Evolutionary conservation across 345 rosid species (phyloP).

Genomic region (Garcia nutans): DNA sequence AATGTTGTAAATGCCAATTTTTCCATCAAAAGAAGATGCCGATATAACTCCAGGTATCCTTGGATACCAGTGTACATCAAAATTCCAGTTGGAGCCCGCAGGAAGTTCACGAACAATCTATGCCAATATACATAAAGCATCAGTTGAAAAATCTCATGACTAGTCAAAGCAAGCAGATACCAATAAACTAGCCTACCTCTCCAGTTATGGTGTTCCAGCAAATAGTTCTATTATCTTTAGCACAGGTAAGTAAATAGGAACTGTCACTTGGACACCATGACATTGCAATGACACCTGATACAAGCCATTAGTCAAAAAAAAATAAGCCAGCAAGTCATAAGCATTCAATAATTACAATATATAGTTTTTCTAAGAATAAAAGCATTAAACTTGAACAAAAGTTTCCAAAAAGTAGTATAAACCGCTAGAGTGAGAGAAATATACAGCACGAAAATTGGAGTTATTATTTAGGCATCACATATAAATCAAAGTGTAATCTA

Average conservation of each 20-base stretch:
- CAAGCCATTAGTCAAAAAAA: background rate
- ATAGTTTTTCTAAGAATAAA: background rate
- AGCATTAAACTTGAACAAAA: background rate
- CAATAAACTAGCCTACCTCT: slow-evolving; percentile 51
- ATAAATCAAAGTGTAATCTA: background rate
- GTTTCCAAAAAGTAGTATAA: background rate
- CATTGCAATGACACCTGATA: slow-evolving; percentile 97
- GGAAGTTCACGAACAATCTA: slow-evolving; percentile 93
- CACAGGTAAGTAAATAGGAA: slow-evolving; percentile 94
- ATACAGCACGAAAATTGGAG: background rate
- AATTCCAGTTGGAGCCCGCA: slow-evolving; percentile 96
- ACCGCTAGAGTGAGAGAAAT: background rate
- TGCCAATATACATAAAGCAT: slow-evolving; percentile 5
- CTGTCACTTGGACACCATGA: slow-evolving; percentile 96
- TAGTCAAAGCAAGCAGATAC: background rate
- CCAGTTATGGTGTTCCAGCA: slow-evolving; percentile 95
- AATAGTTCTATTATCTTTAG: slow-evolving; percentile 94
- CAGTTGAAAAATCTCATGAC: background rate
- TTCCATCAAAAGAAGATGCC: slow-evolving; percentile 97
- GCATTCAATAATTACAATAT: background rate
- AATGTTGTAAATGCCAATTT: slow-evolving; percentile 87
- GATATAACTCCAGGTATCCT: slow-evolving; percentile 93
- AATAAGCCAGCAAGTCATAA: background rate
- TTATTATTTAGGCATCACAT: too few relatives aligned
- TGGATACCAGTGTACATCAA: slow-evolving; percentile 98